These are phyloP conservation scores for Melanogaster broomeanus DNA, from an alignment of 768 basidiomycete species.

Conservation along the genomic window DNA sequence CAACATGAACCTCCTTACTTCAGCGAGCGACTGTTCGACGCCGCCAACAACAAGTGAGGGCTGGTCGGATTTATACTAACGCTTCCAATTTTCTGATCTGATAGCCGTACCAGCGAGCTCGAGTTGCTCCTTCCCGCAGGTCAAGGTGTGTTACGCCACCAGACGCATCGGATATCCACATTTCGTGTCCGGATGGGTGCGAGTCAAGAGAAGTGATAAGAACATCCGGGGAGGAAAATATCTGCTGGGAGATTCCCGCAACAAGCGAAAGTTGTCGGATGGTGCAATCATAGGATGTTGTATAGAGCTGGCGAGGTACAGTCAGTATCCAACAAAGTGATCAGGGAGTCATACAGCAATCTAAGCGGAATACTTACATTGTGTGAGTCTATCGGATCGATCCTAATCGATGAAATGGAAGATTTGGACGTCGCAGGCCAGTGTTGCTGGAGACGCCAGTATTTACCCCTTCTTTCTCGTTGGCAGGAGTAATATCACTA, in stretches of 20 bases:
- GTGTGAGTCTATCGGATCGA: conserved; percentile 75
- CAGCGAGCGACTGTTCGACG: conserved; percentile 71
- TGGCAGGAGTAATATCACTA: conserved; percentile 40
- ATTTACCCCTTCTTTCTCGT: conserved; percentile 64
- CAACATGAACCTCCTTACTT: conserved; percentile 49
- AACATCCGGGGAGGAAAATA: conserved; percentile 57
- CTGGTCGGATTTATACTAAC: conserved; percentile 77
- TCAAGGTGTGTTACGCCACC: conserved; percentile 80
- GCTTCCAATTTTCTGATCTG: conserved; percentile 74
- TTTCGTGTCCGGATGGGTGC: conserved; percentile 65
- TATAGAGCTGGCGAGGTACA: conserved; percentile 58
- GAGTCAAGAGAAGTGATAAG: conserved; percentile 76
- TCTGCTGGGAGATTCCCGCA: conserved; percentile 68
- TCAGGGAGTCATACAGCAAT: neutral
- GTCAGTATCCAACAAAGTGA: neutral
- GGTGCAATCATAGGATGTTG: conserved; percentile 81
- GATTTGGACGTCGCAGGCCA: conserved; percentile 84
- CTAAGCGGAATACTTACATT: conserved; percentile 46
- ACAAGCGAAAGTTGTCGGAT: conserved; percentile 73
- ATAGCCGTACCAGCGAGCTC: conserved; percentile 63
- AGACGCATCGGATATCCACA: conserved; percentile 79
- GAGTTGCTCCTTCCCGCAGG: conserved; percentile 59
- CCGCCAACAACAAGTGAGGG: conserved; percentile 67
- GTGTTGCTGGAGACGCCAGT: conserved; percentile 79
- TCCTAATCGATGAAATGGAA: conserved; percentile 75